Percentiles rank a stretch among this genome's conserved stretches.
Evolutionary conservation across 176 grass and related monocot genomes (phyloP).

Genomic region (Oryza brachyantha): DNA sequence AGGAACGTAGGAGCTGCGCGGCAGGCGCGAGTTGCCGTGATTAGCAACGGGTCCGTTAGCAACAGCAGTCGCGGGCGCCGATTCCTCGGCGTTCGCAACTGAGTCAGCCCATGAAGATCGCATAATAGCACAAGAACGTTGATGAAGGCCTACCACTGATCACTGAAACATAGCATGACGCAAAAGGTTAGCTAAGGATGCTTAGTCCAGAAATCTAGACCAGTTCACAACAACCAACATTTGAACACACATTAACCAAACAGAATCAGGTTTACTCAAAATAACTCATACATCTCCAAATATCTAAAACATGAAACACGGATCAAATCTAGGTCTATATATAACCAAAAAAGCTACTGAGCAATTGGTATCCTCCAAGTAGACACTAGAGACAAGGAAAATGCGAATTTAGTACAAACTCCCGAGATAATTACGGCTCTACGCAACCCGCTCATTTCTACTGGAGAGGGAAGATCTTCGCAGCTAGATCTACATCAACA

Average conservation of each 20-base stretch:
- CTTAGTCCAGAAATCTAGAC: no score
- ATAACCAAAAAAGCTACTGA: no score
- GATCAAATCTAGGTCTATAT: background rate
- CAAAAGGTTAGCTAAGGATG: background rate
- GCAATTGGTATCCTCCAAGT: no score
- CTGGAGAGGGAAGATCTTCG: no score
- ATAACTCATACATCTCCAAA: background rate
- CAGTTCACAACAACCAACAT: background rate
- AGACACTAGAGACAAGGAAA: no score
- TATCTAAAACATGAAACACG: background rate
- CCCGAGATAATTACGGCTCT: no score
- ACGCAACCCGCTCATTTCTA: no score
- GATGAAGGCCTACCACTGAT: background rate
- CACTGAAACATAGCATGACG: background rate
- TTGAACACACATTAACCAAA: background rate
- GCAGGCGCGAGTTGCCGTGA: slow-evolving; percentile 37
- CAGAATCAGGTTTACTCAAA: background rate
- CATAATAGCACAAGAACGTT: slow-evolving; percentile 58
- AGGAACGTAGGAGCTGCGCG: slow-evolving; percentile 68
- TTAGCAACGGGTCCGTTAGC: slow-evolving; percentile 27
- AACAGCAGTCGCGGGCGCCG: slow-evolving; percentile 60
- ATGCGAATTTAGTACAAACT: no score
- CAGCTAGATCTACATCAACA: no score
- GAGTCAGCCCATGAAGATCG: slow-evolving; percentile 99
- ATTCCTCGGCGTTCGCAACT: slow-evolving; percentile 93